Percentiles rank a stretch among this genome's conserved stretches.
Conservation (phyloP, 2,329 filamentous ascomycete genomes). For the Onygena corvina region DNA sequence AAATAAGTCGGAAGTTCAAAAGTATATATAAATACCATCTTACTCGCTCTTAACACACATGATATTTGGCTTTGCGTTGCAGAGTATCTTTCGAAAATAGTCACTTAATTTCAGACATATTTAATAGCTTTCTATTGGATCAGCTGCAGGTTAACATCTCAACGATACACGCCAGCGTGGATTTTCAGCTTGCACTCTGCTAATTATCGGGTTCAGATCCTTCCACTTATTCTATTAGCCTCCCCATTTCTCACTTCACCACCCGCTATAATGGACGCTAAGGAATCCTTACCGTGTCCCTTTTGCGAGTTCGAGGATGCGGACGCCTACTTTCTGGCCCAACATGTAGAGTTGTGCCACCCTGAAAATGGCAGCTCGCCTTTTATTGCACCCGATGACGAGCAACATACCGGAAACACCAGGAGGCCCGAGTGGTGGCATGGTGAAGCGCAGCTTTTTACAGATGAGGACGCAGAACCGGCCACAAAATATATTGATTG, state of each 20-base stretch:
- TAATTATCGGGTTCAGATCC: too few relatives aligned
- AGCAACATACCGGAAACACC: not conserved
- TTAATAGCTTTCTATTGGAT: not conserved
- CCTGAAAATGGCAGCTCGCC: conserved; percentile 28
- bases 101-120: too few relatives aligned
- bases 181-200: not conserved
- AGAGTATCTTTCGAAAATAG: too few relatives aligned
- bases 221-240: too few relatives aligned
- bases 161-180: not conserved
- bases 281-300: conserved; percentile 26
- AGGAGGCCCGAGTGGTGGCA: not conserved
- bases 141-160: not conserved
- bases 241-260: not conserved
- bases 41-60: too few relatives aligned
- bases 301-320: conserved; percentile 35
- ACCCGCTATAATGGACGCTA: not conserved
- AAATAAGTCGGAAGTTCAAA: too few relatives aligned
- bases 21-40: too few relatives aligned
- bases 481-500: conserved; percentile 39
- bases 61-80: too few relatives aligned
- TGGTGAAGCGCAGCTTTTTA: not conserved
- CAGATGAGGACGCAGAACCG: conserved; percentile 10
- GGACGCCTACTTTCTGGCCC: conserved; percentile 29
- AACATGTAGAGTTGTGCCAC: conserved; percentile 37
- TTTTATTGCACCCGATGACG: conserved; percentile 18